These are phyloP conservation scores for Leccinum angustisporum DNA, from an alignment of 1,284 basidiomycete species.

Conservation along the genomic window DNA sequence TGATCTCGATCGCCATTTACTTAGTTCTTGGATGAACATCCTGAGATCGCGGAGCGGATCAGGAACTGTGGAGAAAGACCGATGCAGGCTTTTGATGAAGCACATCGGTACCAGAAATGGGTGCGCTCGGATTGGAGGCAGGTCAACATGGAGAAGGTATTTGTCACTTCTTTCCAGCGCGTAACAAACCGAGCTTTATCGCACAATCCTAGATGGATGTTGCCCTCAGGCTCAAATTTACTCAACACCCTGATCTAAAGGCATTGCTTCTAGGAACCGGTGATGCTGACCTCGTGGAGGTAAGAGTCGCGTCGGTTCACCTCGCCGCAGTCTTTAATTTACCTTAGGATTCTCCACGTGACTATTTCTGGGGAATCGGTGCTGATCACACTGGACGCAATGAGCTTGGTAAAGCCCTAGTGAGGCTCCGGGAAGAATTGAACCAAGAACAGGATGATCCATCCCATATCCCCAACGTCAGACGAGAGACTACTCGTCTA, in stretches of 20 bases:
- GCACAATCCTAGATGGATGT: slow-evolving; percentile 55
- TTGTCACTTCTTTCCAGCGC: background rate
- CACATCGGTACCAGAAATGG: slow-evolving; percentile 59
- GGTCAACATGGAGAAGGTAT: slow-evolving; percentile 60
- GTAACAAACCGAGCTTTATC: background rate
- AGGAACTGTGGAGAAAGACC: slow-evolving; percentile 58
- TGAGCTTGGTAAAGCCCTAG: slow-evolving; percentile 69
- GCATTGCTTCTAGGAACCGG: slow-evolving; percentile 57
- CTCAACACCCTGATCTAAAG: slow-evolving; percentile 56
- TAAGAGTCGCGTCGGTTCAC: slow-evolving; percentile 22
- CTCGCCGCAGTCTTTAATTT: background rate
- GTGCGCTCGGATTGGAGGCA: slow-evolving; percentile 60
- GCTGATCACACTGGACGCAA: slow-evolving; percentile 60
- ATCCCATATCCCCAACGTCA: slow-evolving; percentile 26
- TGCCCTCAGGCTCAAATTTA: slow-evolving; percentile 60
- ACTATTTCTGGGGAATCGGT: slow-evolving; percentile 71
- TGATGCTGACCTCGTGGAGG: slow-evolving; percentile 62
- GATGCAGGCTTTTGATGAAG: slow-evolving; percentile 63
- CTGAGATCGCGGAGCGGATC: slow-evolving; percentile 62
- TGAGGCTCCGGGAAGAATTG: slow-evolving; percentile 53
- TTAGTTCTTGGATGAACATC: slow-evolving; percentile 56
- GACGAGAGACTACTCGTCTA: slow-evolving; percentile 31
- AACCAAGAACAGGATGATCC: slow-evolving; percentile 35
- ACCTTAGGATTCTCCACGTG: slow-evolving; percentile 58
- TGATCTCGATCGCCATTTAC: slow-evolving; percentile 1